These are phyloP conservation scores for Fusarium graminum DNA, from an alignment of 2,329 filamentous ascomycete genomes.

Conservation along the genomic window DNA sequence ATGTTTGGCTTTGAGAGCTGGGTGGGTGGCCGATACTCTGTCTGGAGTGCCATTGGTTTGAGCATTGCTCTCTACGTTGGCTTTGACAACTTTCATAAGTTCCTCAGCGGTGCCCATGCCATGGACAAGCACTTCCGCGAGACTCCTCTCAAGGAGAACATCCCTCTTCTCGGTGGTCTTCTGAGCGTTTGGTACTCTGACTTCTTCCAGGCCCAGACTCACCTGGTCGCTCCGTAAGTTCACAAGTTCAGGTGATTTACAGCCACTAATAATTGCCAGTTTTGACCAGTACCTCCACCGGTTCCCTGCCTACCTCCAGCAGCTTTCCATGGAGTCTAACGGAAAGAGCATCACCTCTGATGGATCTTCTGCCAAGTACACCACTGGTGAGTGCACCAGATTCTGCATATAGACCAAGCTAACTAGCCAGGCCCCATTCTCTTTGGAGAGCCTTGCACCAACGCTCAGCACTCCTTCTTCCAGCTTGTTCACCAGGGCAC, in stretches of 20 bases:
- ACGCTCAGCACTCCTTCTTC: constrained; percentile 99
- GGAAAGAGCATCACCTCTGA: constrained; percentile 96
- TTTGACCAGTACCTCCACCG: constrained; percentile 99
- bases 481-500: constrained; percentile 99
- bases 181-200: constrained; percentile 99
- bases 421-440: constrained; percentile 76
- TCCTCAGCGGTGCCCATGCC: constrained; percentile 92
- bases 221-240: constrained; percentile 91
- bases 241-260: neutral
- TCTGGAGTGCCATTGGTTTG: constrained; percentile 98
- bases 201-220: constrained; percentile 98
- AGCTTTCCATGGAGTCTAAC: constrained; percentile 99
- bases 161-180: constrained; percentile 90
- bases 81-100: constrained; percentile 97
- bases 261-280: constrained; percentile 56
- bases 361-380: constrained; percentile 93
- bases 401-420: constrained; percentile 20
- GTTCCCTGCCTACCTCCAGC: constrained; percentile 98
- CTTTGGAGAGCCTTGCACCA: constrained; percentile 98
- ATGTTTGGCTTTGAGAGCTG: constrained; percentile 99
- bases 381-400: constrained; percentile 71
- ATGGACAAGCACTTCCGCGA: constrained; percentile 99
- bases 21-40: constrained; percentile 98
- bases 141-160: constrained; percentile 92
- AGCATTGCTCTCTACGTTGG: constrained; percentile 96